Evolutionary conservation across 495 filamentous ascomycete species (phyloP).

Genomic region (Talaromyces trachyspermus): DNA sequence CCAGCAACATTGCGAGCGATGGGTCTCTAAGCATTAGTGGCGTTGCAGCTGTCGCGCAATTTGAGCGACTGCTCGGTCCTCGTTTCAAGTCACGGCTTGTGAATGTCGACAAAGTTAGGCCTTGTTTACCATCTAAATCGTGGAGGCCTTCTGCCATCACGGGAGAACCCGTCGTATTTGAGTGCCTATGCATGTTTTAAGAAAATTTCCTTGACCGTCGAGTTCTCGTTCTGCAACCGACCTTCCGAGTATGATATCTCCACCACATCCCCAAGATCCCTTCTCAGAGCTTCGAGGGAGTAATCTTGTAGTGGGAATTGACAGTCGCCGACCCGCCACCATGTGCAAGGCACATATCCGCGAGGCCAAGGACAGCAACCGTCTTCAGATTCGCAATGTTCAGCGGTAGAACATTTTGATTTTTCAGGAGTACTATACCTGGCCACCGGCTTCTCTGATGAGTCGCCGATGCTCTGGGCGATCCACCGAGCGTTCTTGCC

Average conservation of each 20-base stretch:
- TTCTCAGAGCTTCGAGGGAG: conserved; percentile 27
- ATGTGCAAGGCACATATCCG: conserved; percentile 32
- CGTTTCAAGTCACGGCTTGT: neutral
- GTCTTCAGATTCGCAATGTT: neutral
- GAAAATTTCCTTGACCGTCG: neutral
- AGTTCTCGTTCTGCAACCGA: neutral
- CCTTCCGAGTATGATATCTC: neutral
- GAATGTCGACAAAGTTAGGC: neutral
- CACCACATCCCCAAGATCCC: neutral
- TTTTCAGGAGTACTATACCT: neutral
- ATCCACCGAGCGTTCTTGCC: conserved; percentile 44
- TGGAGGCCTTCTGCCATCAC: neutral
- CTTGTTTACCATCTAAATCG: neutral
- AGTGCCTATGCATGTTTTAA: neutral
- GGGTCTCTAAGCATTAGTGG: conserved; percentile 43
- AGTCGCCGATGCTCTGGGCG: conserved; percentile 52
- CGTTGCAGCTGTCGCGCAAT: conserved; percentile 44
- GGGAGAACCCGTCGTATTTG: neutral
- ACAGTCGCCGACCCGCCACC: conserved; percentile 64
- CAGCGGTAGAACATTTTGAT: neutral
- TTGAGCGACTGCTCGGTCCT: conserved; percentile 42
- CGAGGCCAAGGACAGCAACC: neutral
- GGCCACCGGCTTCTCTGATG: conserved; percentile 28
- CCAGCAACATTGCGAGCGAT: conserved; percentile 58
- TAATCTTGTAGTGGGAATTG: conserved; percentile 60